Evolutionary conservation across 306 rosid species (phyloP).

Genomic region (Abrus pulchellus): DNA sequence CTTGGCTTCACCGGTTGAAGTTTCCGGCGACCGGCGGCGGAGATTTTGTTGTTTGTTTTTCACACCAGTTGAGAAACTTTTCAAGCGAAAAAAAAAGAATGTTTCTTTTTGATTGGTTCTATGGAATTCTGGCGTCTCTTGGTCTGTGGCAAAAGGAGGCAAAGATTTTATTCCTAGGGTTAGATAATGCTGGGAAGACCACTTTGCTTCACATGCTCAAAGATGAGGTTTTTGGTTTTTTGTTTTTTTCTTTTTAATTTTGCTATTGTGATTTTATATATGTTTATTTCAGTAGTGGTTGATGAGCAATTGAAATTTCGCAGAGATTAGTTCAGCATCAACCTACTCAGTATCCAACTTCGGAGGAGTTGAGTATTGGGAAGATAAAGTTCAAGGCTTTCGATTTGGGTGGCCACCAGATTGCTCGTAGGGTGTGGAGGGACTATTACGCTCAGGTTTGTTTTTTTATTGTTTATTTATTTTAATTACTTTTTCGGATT

Average conservation of each 20-base stretch:
- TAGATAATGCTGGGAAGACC: constrained; percentile 92
- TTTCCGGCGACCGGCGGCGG: constrained; percentile 27
- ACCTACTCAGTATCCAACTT: constrained; percentile 86
- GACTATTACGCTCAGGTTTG: constrained; percentile 83
- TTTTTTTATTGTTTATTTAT: background rate
- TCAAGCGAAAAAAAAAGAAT: constrained; percentile 33
- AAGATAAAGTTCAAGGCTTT: constrained; percentile 86
- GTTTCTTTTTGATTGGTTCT: constrained; percentile 89
- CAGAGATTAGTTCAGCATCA: constrained; percentile 91
- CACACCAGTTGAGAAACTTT: constrained; percentile 20
- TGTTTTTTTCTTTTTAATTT: constrained; percentile 3
- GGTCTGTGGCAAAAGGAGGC: constrained; percentile 91
- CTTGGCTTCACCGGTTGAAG: constrained; percentile 8
- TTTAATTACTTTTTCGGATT: background rate
- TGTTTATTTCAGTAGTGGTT: background rate
- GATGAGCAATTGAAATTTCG: constrained; percentile 22
- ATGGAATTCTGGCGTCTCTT: constrained; percentile 75
- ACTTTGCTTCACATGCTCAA: constrained; percentile 93
- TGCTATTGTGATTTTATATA: background rate
- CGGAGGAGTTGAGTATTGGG: constrained; percentile 87
- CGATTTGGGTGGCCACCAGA: constrained; percentile 89
- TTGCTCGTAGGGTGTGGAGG: constrained; percentile 92
- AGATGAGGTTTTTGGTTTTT: constrained; percentile 66
- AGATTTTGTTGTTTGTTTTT: constrained; percentile 13
- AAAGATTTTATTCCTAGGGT: constrained; percentile 86